Evolutionary conservation across 371 early-diverging fungal genomes (phyloP).

Genomic region (Haplosporangium sp.): DNA sequence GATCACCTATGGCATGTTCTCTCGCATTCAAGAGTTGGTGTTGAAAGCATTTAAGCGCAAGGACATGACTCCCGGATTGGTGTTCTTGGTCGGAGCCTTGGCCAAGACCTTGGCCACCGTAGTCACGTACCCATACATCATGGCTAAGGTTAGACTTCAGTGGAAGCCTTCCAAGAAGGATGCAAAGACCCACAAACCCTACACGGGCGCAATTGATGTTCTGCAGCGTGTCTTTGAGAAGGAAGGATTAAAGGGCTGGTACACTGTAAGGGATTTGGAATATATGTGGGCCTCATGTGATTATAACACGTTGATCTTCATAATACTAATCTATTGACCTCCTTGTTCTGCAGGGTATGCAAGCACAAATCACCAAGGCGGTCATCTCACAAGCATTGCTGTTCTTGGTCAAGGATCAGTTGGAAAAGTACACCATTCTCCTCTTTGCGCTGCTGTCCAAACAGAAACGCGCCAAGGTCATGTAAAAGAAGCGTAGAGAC

Average conservation of each 20-base stretch:
- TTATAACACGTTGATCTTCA: not conserved
- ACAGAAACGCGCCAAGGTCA: slow-evolving; percentile 44
- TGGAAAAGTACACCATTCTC: slow-evolving; percentile 73
- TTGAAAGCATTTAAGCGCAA: slow-evolving; percentile 55
- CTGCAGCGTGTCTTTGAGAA: slow-evolving; percentile 78
- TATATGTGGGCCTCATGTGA: slow-evolving; percentile 6
- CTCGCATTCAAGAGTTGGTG: slow-evolving; percentile 81
- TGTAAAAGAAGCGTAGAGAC: slow-evolving; percentile 20
- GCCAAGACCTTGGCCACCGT: slow-evolving; percentile 92
- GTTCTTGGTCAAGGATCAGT: slow-evolving; percentile 94
- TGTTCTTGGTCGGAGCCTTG: slow-evolving; percentile 91
- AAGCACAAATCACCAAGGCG: slow-evolving; percentile 96
- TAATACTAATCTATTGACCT: not conserved
- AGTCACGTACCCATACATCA: slow-evolving; percentile 95
- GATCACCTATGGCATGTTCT: slow-evolving; percentile 97
- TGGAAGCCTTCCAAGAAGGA: slow-evolving; percentile 87
- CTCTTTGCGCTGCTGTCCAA: slow-evolving; percentile 60
- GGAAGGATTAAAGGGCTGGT: slow-evolving; percentile 93
- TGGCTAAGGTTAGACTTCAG: slow-evolving; percentile 97
- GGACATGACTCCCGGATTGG: slow-evolving; percentile 76
- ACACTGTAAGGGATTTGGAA: slow-evolving; percentile 72
- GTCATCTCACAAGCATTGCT: slow-evolving; percentile 95
- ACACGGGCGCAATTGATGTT: slow-evolving; percentile 90
- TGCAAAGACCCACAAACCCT: slow-evolving; percentile 66
- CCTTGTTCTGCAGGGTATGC: slow-evolving; percentile 80